A percentile compares a stretch with the other conserved stretches of the same genome.
These are phyloP conservation scores for Trichosanthes truncata DNA, from an alignment of 306 rosid species.

Conservation along the genomic window DNA sequence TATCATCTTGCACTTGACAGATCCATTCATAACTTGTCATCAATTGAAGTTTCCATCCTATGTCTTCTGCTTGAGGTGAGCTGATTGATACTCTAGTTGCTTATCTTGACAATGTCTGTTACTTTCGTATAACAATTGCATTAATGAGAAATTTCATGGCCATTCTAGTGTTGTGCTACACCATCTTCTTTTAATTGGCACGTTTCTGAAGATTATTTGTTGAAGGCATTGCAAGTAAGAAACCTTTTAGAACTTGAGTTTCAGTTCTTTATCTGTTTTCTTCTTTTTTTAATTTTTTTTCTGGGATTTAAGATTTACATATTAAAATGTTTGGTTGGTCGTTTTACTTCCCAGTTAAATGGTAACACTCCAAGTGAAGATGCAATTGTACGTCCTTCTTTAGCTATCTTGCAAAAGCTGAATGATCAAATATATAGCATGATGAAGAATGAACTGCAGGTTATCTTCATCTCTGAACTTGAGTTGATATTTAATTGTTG, in stretches of 20 bases:
- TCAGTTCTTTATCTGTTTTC: neutral
- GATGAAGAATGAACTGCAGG: slow-evolving; percentile 56
- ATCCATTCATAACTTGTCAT: slow-evolving; percentile 36
- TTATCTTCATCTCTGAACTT: slow-evolving; percentile 19
- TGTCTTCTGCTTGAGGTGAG: slow-evolving; percentile 80
- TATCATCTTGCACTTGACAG: slow-evolving; percentile 22
- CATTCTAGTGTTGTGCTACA: slow-evolving; percentile 49
- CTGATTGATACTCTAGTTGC: neutral
- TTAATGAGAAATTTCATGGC: slow-evolving; percentile 14
- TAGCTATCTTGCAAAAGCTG: slow-evolving; percentile 59
- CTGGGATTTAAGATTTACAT: neutral
- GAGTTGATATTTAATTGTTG: neutral
- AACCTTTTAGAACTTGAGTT: neutral
- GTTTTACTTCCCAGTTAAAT: slow-evolving; percentile 44
- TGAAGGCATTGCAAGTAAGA: slow-evolving; percentile 67
- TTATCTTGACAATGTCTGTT: neutral
- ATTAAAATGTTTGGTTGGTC: slow-evolving; percentile 13
- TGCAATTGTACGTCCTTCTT: slow-evolving; percentile 58
- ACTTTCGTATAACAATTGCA: slow-evolving; percentile 9
- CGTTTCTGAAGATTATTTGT: slow-evolving; percentile 35
- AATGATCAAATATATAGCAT: slow-evolving; percentile 36
- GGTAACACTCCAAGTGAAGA: slow-evolving; percentile 37
- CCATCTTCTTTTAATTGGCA: slow-evolving; percentile 44
- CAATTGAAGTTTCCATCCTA: slow-evolving; percentile 48
- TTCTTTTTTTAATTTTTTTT: neutral